Percentiles rank a stretch among this genome's conserved stretches.
These are phyloP conservation scores for Protea cynaroides DNA, from an alignment of 164 flowering plant genomes.

Conservation along the genomic window DNA sequence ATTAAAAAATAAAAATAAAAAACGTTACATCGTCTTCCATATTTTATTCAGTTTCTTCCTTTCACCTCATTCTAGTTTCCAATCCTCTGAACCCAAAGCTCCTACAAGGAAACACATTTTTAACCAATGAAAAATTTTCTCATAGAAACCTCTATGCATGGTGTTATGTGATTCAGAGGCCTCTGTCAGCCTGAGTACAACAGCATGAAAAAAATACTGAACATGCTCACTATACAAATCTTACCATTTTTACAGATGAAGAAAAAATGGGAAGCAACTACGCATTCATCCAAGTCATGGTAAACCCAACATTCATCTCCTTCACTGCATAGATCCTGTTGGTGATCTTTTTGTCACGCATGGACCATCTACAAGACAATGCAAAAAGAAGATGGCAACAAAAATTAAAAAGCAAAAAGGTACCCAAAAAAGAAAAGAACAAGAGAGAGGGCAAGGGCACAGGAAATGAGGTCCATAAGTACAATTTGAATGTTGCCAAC, in stretches of 20 bases:
- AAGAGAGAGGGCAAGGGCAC: neutral
- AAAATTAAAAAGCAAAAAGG: neutral
- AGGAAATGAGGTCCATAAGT: neutral
- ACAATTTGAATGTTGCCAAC: too few species aligned
- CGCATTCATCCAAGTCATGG: neutral
- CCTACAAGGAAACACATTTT: too few species aligned
- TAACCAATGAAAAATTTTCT: neutral
- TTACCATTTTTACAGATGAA: conserved; percentile 3
- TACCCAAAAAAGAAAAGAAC: too few species aligned
- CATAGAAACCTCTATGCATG: neutral
- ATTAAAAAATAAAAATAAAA: too few species aligned
- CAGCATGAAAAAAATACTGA: conserved; percentile 1
- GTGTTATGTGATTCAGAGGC: neutral
- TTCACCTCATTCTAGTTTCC: too few species aligned
- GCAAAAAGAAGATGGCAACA: neutral
- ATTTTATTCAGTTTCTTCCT: too few species aligned
- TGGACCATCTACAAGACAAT: conserved; percentile 18
- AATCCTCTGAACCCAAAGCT: neutral
- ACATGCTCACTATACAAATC: neutral
- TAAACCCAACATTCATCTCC: neutral
- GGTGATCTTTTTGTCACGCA: conserved; percentile 10
- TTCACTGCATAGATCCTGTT: neutral
- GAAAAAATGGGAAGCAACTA: neutral
- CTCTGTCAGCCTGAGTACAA: neutral
- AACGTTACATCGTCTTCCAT: too few species aligned